Base-by-base conservation (phyloP, 169 alveolate genomes). In the Sarcocystis neurona region DNA sequence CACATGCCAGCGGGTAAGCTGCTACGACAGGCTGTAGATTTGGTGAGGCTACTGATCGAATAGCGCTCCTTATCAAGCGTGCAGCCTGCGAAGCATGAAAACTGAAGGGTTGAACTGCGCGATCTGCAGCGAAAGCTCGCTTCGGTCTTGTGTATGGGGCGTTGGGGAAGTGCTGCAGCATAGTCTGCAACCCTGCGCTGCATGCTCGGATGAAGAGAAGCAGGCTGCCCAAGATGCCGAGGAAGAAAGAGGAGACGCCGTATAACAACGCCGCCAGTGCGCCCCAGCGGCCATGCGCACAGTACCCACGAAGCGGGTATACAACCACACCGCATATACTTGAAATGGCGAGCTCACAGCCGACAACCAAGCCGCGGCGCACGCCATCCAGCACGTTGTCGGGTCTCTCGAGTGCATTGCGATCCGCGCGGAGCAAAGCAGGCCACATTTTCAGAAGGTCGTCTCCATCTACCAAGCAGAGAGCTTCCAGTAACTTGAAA, bases 391-490 rank as follows among this genome's bases (percentile, higher is more conserved):
- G n/a, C 0, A 88, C 23, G 23, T 75, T 44, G 43, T 88, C 91
- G 43, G 91, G 91, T 18, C 91, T 47, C 77, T 88, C 91, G 30
- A 88, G 50, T 8, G 82, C 58, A 2, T 47, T 30, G 3, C 88
- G 88, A n/a, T 68, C 47, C 63, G 79, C 84, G 43, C 91, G 58
- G 0, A 78, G 46, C 23, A 75, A 27, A 60, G 82, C 75, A 2
- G 91, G 91, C 91, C 91, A 88, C 37, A 78, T 27, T 46, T 70
- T 48, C 30, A 88, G 72, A 20, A 88, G 82, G 6, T 58, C 82
- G 60, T 48, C 77, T 32, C 82, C 66, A 46, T 88, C 91, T 30
- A 77, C 84, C 23, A 88, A 60, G 27, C 91, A 74, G 66, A 88
- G 56, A 12, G 84, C 43, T 34, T 63, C 60, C 30, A 78, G 23